These are phyloP conservation scores for Rhodomyrtus tomentosa DNA, from an alignment of 345 rosid genomes.

Conservation along the genomic window DNA sequence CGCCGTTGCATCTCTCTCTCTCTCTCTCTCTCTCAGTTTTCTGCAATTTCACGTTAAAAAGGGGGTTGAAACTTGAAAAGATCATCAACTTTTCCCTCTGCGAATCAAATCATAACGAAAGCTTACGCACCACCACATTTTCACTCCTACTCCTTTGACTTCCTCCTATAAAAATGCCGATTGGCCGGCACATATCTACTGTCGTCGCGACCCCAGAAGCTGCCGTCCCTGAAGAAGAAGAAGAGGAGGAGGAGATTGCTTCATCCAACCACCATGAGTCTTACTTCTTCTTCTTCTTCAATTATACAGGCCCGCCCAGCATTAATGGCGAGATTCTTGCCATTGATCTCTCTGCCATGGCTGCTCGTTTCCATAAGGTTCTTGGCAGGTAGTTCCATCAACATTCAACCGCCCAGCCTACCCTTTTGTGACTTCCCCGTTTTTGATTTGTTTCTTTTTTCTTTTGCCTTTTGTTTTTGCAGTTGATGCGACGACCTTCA, in stretches of 20 bases:
- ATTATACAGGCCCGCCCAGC: not conserved
- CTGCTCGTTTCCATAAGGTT: not conserved
- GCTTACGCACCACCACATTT: not conserved
- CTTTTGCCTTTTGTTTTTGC: slow-evolving; percentile 6
- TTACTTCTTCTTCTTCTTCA: not conserved
- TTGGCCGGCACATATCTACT: not conserved
- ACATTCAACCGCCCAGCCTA: not conserved
- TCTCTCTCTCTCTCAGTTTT: too few species aligned
- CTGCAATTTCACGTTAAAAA: too few species aligned
- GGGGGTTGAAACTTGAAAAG: not conserved
- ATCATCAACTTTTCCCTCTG: not conserved
- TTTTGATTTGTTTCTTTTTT: not conserved
- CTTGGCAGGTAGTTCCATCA: not conserved
- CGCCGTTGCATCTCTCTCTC: too few species aligned
- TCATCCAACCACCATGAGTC: not conserved
- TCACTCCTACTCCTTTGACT: not conserved
- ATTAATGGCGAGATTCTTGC: not conserved
- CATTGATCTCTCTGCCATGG: not conserved
- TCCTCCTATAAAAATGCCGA: not conserved
- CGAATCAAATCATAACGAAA: not conserved
- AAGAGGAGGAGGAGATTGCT: not conserved
- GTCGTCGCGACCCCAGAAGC: not conserved
- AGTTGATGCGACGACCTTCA: slow-evolving; percentile 48
- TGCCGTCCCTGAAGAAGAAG: not conserved
- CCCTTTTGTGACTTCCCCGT: not conserved